Evolutionary conservation across 2,329 filamentous ascomycete species (phyloP), one percentile per base, ranked within the genome.

Genomic region (Ophiostoma australiae): DNA sequence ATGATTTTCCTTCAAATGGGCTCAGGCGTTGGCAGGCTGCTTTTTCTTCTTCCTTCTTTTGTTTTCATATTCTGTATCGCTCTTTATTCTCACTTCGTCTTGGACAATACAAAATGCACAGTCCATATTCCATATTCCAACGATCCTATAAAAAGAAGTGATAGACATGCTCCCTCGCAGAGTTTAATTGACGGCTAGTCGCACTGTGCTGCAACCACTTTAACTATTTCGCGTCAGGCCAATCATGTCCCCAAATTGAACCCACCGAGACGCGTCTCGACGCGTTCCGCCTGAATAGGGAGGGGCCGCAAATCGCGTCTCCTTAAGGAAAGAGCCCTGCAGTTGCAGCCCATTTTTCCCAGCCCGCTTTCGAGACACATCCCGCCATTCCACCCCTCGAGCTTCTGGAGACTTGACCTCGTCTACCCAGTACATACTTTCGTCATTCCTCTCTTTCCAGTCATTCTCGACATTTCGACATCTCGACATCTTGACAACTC

Each of bases 121-220:
- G 41, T 17, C 3, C 10, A 39, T 35, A 23, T 7, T n/a, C 4
- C 55, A 61, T 61, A 65, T 17, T 33, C 27, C 6, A 23, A 17
- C 27, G 6, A 13, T 13, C 15, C 39, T 39, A 41, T 15, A 0
- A 41, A 41, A 41, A 3, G 3, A 41, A 31, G 27, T 58, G n/a
- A 31, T 31, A 23, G 52, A 63, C 27, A 63, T 33, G 4, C 58
- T 65, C 31, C 58, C 58, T 33, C 31, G 58, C 58, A 15, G 13
- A 17, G 58, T 35, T 63, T 63, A 63, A 63, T 63, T 63, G 58
- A 65, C 15, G 35, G 13, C 52, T 61, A 39, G 37, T 67, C 5
- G 5, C 23, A 35, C 44, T n/a, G n/a, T 39, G 37, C 37, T 74
- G 74, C 74, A 74, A 73, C 72, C 74, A 75, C 74, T 75, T 74